Evolutionary conservation across 352 stramenopile species (phyloP), one percentile per base, ranked within the genome.

Genomic region (Phytophthora sojae): DNA sequence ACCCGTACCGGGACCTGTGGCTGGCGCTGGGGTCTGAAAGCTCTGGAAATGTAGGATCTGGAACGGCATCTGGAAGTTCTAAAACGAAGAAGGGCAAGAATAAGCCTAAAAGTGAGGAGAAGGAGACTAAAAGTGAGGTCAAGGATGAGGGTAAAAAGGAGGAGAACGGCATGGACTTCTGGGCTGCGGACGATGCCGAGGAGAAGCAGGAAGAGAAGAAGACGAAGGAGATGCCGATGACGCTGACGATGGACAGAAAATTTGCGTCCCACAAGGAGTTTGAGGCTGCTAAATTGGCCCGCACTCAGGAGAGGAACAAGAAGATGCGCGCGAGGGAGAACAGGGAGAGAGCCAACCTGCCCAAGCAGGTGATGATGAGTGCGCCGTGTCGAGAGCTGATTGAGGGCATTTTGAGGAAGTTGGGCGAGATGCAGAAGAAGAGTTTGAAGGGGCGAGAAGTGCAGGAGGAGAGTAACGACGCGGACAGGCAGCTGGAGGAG

Each of bases 1-100:
- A 99, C 64, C 97, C 97, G 12, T 99, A 98, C 79, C 83, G 90
- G 21, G 90, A 92, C 14, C 90, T 98, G n/a, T 99, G 96, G 95
- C 77, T 96, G 37, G 57, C 73, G 15, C 73, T 96, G 44, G 67
- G 61, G 17, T 59, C 66, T 5, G 56, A 67, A 30, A 57, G 68
- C 2, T 47, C 25, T 29, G 26, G 1, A 53, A 57, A 51, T 47
- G 42, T 35, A 56, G 12, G 19, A 35, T 45, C 21, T 47, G 35
- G 26, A 3, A 4, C 26, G 26, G 26, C 26, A 30, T 42, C 35
- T 42, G 35, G 35, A 17, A 60, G 21, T 14, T 5, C 61, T 37
- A 61, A 61, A 32, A 53, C 23, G 15, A 55, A 66, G 25, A 57
- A 60, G 45, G 14, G 11, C 35, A 42, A 42, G 35, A 42, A 42